Evolutionary conservation across 2,329 filamentous ascomycete species (phyloP).

Genomic region (Aspergillus sp.): DNA sequence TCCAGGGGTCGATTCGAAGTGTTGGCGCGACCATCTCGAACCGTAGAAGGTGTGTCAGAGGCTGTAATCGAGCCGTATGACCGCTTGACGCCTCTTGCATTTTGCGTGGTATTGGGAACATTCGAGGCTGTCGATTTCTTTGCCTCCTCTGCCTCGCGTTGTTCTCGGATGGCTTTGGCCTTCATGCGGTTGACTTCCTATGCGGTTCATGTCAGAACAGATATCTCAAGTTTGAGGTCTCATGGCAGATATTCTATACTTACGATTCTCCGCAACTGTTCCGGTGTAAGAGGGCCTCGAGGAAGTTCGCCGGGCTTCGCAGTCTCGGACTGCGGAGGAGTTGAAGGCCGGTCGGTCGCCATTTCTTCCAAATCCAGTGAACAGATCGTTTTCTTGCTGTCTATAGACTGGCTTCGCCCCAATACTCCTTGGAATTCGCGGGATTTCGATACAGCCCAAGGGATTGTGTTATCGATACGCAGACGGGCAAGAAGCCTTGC

Average conservation of each 20-base stretch:
- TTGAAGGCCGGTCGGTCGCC: slow-evolving; percentile 10
- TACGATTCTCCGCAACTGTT: slow-evolving; percentile 57
- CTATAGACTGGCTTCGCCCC: no score
- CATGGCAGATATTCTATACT: neutral
- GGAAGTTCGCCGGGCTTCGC: slow-evolving; percentile 37
- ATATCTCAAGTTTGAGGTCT: neutral
- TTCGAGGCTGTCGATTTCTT: slow-evolving; percentile 27
- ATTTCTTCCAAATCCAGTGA: slow-evolving; percentile 6
- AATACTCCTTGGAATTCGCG: no score
- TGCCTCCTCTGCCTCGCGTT: slow-evolving; percentile 60
- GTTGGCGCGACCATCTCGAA: slow-evolving; percentile 62
- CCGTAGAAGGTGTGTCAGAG: slow-evolving; percentile 51
- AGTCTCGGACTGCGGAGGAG: slow-evolving; percentile 35
- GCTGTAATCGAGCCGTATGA: slow-evolving; percentile 59
- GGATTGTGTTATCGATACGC: no score
- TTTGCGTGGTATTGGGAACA: slow-evolving; percentile 30
- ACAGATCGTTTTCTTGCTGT: neutral
- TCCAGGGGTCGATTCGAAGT: slow-evolving; percentile 34
- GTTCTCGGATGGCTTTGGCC: slow-evolving; percentile 79
- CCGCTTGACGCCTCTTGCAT: slow-evolving; percentile 67
- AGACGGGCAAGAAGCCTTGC: neutral
- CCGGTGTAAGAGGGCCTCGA: slow-evolving; percentile 51
- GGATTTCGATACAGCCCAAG: no score
- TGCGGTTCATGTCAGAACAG: slow-evolving; percentile 4
- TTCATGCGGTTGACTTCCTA: slow-evolving; percentile 83